Evolutionary conservation across 2,329 filamentous ascomycete genomes (phyloP).

Genomic region (Penicillium decumbens): DNA sequence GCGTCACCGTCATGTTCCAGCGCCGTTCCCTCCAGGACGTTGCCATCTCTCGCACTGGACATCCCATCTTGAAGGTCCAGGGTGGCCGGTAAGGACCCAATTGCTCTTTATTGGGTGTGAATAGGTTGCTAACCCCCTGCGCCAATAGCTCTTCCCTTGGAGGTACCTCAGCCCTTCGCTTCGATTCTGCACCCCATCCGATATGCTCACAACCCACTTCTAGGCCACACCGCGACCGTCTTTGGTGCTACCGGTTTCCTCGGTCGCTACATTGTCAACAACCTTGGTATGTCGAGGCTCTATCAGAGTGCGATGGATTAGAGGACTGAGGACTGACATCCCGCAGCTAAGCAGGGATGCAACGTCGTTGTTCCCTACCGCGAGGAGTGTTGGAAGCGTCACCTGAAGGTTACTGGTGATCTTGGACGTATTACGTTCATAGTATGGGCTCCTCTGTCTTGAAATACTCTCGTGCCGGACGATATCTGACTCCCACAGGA

Average conservation of each 20-base stretch:
- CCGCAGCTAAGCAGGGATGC: conserved; percentile 79
- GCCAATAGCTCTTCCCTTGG: conserved; percentile 69
- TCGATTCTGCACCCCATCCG: conserved; percentile 15
- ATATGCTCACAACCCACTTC: conserved; percentile 27
- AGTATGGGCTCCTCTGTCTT: conserved; percentile 43
- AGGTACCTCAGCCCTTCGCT: conserved; percentile 53
- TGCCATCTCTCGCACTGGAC: conserved; percentile 89
- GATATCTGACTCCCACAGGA: conserved; percentile 54
- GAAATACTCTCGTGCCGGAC: background rate
- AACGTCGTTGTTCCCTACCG: conserved; percentile 90
- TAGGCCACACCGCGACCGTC: conserved; percentile 92
- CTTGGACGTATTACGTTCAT: conserved; percentile 84
- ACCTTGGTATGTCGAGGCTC: conserved; percentile 60
- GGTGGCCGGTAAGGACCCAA: conserved; percentile 71
- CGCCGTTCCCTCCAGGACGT: conserved; percentile 67
- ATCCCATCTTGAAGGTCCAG: conserved; percentile 82
- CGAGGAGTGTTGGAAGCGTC: conserved; percentile 96
- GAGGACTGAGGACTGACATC: conserved; percentile 23
- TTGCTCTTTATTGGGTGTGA: conserved; percentile 3
- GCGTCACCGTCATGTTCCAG: conserved; percentile 40
- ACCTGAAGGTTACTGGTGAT: conserved; percentile 94
- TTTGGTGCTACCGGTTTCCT: conserved; percentile 96
- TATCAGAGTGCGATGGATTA: background rate
- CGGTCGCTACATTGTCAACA: conserved; percentile 95
- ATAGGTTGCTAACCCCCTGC: conserved; percentile 21